Base-by-base conservation (phyloP, 2,329 filamentous ascomycete species). In the Ophiostoma quercus region DNA sequence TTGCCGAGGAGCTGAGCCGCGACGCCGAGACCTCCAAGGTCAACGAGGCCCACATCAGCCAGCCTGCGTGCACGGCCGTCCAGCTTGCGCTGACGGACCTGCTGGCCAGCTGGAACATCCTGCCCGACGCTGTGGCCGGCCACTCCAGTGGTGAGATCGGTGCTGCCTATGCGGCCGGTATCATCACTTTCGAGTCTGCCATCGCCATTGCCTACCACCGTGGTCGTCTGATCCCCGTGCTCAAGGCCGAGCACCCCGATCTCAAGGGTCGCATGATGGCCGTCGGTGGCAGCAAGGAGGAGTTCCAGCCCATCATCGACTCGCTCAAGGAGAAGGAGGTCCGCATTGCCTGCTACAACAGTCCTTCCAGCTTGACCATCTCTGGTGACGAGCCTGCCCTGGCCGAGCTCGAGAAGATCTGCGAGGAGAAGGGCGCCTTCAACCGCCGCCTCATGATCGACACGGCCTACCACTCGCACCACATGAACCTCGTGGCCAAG, bases 41-140 rank as follows among this genome's bases (percentile, higher is more conserved):
- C 14, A 63, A 71, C 12, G 68, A 72, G 67, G 79, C 82, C 0
- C 77, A 79, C 5, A 72, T 85, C 25, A 79, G 82, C 0, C 85
- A 87, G 72, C 82, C 85, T 0, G 74, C 85, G 0, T 86, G 82
- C 68, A 86, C 84, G 0, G 84, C 84, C 0, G 51, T 88, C 0
- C 85, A 87, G 72, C 77, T 87, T 2, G 84, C 77, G 0, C 73
- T 78, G 0, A 73, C 78, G 0, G 74, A 78, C 37, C 71, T 79
- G 6, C 73, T 79, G 3, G 67, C 66, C 14, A 72, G 72, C 22
- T 68, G 78, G 14, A 76, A 75, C 1, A 70, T 79, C 7, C 54
- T 32, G 5, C 77, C 78, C 54, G 68, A 73, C 63, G 75, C 75
- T 3, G 78, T 80, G 3, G 76, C 81, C 16, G 80, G 80, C n/a